phyloP scores from a whole-genome alignment of 2,329 filamentous ascomycete species.

The Hypoxylon sp. region DNA sequence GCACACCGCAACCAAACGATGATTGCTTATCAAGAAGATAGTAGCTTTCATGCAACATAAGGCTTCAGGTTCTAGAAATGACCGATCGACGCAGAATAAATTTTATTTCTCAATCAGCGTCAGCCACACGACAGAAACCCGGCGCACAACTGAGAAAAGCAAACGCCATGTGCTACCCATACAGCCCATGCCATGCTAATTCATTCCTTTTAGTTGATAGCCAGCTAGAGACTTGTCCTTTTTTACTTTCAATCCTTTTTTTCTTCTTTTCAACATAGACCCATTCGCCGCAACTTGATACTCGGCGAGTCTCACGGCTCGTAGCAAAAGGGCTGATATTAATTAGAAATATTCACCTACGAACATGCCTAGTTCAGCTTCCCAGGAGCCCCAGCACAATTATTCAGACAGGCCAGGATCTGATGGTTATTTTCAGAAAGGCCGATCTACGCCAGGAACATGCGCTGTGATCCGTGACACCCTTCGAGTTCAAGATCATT shows the following conservation, averaged over 20 bases:
- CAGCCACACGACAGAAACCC: constrained; percentile 41
- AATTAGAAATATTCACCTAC: constrained; percentile 12
- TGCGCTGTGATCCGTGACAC: constrained; percentile 38
- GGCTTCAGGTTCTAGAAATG: constrained; percentile 24
- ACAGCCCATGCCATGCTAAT: constrained; percentile 5
- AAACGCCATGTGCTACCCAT: constrained; percentile 39
- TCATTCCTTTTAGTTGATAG: constrained; percentile 21
- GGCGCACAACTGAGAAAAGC: constrained; percentile 38
- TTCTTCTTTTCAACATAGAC: constrained; percentile 14
- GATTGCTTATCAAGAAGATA: constrained; percentile 23
- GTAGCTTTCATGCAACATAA: constrained; percentile 7
- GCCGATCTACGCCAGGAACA: constrained; percentile 42
- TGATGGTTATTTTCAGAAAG: constrained; percentile 27
- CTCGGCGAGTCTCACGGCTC: background rate
- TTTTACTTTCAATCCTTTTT: constrained; percentile 1
- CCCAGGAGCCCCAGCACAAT: constrained; percentile 23
- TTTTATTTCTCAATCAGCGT: constrained; percentile 45
- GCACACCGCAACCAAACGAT: constrained; percentile 3
- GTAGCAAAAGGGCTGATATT: constrained; percentile 24
- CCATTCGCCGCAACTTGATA: background rate
- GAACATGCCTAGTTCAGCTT: constrained; percentile 14
- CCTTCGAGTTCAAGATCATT: constrained; percentile 34
- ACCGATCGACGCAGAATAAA: constrained; percentile 36
- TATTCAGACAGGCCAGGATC: constrained; percentile 29
- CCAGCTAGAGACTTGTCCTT: constrained; percentile 23